Base-by-base conservation (phyloP, 306 rosid genomes). In the Trifolium fragiferum region DNA sequence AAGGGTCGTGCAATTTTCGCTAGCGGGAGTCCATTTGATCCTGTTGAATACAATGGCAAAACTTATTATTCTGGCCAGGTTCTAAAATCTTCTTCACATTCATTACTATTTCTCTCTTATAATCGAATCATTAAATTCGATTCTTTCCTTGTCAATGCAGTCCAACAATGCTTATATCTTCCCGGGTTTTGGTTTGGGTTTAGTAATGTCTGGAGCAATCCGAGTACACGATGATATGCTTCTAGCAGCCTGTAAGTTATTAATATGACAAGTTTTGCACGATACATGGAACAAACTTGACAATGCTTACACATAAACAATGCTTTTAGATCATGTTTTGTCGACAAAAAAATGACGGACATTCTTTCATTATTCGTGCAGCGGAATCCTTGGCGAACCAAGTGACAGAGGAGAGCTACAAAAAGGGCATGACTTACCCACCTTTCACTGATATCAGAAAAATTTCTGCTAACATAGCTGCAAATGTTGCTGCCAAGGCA, bases 1-100 rank as follows among this genome's bases (percentile, higher is more conserved):
- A 32, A 92, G 97, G 98, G 98, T 11, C 90, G 95, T 46, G 91
- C 98, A 68, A 93, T 90, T 58, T 93, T 87, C 18, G 98, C 98
- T 6, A 93, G 97, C 14, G 98, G 98, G 66, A 93, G 98, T 85
- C 98, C 98, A 75, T 93, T 93, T 68, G 97, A 90, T 79, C 97
- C 93, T 9, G 57, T 93, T 44, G 90, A 93, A 80, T 83, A 83
- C 83, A 76, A 89, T 1, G 98, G 98, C 58, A 89, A 89, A 76
- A 84, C 78, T 75, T 93, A 80, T 55, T 51, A 72, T 47, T 82
- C 97, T 19, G 97, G 98, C 79, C 98, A 92, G 98, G 98, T 87
- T 76, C 66, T 15, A 47, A 75, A 76, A 66, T 75, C 66, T 47
- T 62, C 33, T 44, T n/a, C 43, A 13, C 74, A 37, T 59, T 59